Conservation (phyloP, 208 protist genomes). For the Leishmania arabica region DNA sequence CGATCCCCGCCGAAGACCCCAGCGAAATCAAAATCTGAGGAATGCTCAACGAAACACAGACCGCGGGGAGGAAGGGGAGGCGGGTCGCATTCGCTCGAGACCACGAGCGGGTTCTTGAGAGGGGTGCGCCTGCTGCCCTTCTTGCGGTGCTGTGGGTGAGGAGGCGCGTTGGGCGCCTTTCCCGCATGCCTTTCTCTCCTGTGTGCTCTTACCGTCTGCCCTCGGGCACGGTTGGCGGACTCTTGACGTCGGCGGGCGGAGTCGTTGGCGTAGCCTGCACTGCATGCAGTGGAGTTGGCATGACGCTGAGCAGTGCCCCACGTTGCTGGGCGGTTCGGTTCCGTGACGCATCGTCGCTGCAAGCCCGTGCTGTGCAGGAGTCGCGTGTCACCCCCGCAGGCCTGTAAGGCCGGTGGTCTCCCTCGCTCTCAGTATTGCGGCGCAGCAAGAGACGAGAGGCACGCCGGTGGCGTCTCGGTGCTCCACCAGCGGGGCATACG, state of each 20-base stretch:
- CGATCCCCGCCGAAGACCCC: slow-evolving; percentile 49
- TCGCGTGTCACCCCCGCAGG: neutral
- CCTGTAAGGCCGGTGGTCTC: neutral
- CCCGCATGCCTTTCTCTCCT: no score
- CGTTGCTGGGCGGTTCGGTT: no score
- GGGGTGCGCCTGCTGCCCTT: neutral
- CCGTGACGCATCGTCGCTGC: neutral
- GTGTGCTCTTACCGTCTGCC: no score
- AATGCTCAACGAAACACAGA: neutral
- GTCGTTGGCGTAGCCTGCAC: neutral
- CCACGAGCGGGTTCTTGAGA: no score
- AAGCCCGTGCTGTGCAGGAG: neutral
- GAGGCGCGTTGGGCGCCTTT: no score
- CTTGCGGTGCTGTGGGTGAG: no score
- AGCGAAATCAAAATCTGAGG: slow-evolving; percentile 62
- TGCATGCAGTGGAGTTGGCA: neutral
- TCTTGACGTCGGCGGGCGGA: neutral
- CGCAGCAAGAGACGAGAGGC: neutral
- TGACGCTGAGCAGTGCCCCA: no score
- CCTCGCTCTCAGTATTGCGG: neutral
- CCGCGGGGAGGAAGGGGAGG: no score
- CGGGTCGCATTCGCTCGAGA: neutral
- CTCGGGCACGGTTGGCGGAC: neutral
- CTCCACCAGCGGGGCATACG: neutral
- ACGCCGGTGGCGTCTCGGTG: neutral